Percentiles rank a stretch among this genome's conserved stretches.
These are phyloP conservation scores for Arabidopsis suecica DNA, from an alignment of 345 rosid genomes.

Conservation along the genomic window DNA sequence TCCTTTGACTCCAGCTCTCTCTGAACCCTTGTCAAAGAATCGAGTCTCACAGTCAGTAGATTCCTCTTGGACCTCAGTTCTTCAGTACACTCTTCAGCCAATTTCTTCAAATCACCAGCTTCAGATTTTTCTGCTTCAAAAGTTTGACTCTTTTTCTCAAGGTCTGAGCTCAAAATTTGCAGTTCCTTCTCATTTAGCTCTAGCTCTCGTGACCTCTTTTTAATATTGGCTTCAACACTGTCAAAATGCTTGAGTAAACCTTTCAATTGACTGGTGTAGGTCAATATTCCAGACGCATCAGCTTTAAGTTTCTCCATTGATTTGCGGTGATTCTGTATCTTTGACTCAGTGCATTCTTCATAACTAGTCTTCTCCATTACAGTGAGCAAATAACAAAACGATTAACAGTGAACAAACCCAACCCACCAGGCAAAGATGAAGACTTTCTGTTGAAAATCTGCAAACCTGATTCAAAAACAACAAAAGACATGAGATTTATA, in stretches of 20 bases:
- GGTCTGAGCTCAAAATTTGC: background rate
- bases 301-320: background rate
- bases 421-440: background rate
- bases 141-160: background rate
- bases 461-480: background rate
- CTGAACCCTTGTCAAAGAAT: background rate
- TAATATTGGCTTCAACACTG: background rate
- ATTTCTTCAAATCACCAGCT: conserved; percentile 20
- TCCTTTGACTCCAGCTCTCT: background rate
- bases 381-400: background rate
- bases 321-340: background rate
- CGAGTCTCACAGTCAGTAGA: background rate
- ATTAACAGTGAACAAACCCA: background rate
- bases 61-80: conserved; percentile 5
- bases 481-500: background rate
- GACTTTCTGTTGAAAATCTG: background rate
- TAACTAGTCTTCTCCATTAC: conserved; percentile 1
- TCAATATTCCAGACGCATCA: background rate
- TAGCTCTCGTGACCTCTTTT: conserved; percentile 15
- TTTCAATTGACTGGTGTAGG: background rate
- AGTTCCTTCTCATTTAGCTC: conserved; percentile 14
- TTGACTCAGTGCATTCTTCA: conserved; percentile 5
- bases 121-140: conserved; percentile 7
- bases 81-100: conserved; percentile 4
- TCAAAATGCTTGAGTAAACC: background rate